Evolutionary conservation across 208 protist genomes (phyloP).

Genomic region (Crithidia acanthocephali): DNA sequence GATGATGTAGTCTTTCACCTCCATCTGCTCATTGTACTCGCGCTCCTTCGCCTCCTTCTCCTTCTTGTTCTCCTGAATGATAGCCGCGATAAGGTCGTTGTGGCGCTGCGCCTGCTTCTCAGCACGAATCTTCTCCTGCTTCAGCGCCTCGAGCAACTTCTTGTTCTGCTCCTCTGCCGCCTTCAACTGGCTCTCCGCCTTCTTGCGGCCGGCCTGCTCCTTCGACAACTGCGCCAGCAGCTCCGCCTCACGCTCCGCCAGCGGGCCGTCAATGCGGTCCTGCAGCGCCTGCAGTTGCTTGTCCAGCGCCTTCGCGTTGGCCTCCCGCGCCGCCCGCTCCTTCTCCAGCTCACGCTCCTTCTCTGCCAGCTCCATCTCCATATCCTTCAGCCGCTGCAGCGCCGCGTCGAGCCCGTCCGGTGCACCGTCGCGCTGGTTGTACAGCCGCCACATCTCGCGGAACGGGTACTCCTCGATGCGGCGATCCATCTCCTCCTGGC

Average conservation of each 20-base stretch:
- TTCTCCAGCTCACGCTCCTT: constrained; percentile 51
- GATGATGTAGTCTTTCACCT: constrained; percentile 82
- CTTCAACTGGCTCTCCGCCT: constrained; percentile 42
- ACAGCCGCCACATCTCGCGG: constrained; percentile 81
- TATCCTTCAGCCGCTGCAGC: constrained; percentile 53
- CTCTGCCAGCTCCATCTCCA: constrained; percentile 64
- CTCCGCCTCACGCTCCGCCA: constrained; percentile 52
- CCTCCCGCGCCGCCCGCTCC: constrained; percentile 40
- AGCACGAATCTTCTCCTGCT: constrained; percentile 60
- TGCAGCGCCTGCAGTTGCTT: constrained; percentile 40
- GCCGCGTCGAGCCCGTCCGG: constrained; percentile 66
- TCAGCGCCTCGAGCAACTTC: constrained; percentile 61
- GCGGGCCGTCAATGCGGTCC: constrained; percentile 34
- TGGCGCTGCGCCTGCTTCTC: constrained; percentile 70
- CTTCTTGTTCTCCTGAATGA: constrained; percentile 86
- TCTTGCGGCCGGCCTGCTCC: constrained; percentile 49
- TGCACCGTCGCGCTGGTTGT: constrained; percentile 64
- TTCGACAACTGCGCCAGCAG: constrained; percentile 52
- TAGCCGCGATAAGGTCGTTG: constrained; percentile 83
- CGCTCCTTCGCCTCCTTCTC: constrained; percentile 88
- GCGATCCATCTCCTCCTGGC: constrained; percentile 69
- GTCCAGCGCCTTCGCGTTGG: constrained; percentile 42
- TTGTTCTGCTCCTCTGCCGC: constrained; percentile 57
- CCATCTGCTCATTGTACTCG: constrained; percentile 79
- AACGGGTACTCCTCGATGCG: constrained; percentile 81